phyloP scores from a whole-genome alignment of 805 yeast genomes.

The Teunomyces pallodes region DNA sequence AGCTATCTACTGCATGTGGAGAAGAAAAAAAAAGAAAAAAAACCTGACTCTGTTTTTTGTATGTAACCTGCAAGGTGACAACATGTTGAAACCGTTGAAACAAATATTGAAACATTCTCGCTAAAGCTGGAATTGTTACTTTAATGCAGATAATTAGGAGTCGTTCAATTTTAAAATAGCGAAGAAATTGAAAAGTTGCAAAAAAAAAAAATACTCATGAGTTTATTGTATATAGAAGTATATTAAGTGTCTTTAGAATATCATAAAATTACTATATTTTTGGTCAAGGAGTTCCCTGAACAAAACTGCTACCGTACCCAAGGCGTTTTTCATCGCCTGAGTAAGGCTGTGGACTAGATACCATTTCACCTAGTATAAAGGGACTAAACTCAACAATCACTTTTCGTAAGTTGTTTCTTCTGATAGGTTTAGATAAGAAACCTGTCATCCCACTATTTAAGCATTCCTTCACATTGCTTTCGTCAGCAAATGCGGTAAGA shows the following conservation, averaged over 20 bases:
- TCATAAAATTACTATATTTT: not conserved
- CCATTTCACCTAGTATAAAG: constrained; percentile 27
- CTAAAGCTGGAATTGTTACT: not conserved
- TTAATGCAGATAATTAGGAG: too few relatives aligned
- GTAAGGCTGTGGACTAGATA: constrained; percentile 31
- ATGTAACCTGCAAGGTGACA: not conserved
- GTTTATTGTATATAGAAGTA: too few relatives aligned
- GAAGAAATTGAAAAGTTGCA: too few relatives aligned
- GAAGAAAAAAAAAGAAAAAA: not conserved
- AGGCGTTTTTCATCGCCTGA: constrained; percentile 27
- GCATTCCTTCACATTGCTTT: constrained; percentile 83
- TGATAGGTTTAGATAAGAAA: constrained; percentile 83
- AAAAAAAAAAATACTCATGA: too few relatives aligned
- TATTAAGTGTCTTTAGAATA: not conserved
- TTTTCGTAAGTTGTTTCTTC: constrained; percentile 63
- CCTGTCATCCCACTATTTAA: constrained; percentile 90
- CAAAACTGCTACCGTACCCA: constrained; percentile 13
- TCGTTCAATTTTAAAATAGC: not conserved
- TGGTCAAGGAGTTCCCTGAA: not conserved
- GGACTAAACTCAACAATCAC: constrained; percentile 51
- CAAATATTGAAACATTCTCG: not conserved
- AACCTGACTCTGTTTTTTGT: too few relatives aligned
- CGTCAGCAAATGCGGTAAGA: constrained; percentile 93
- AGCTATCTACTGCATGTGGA: not conserved
- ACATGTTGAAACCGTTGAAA: not conserved